These are phyloP conservation scores for Cytauxzoon felis DNA, from an alignment of 169 alveolate genomes.

Conservation along the genomic window DNA sequence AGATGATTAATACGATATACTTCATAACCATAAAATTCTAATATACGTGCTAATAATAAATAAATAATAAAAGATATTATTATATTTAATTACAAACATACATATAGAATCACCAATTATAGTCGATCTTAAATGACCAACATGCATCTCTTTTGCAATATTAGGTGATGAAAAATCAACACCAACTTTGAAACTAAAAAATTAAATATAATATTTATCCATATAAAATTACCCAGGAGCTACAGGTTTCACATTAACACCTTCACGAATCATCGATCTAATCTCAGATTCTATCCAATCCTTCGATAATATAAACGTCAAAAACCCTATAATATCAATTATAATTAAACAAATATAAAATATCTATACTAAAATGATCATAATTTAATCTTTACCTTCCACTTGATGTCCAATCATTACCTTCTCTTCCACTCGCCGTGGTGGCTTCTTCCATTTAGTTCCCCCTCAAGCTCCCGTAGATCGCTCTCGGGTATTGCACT, in stretches of 20 bases:
- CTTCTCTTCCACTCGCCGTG: too few species aligned
- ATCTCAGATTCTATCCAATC: slow-evolving; percentile 54
- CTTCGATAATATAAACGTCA: slow-evolving; percentile 56
- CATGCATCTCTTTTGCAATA: slow-evolving; percentile 99
- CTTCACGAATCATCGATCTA: slow-evolving; percentile 56
- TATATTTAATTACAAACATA: slow-evolving; percentile 41
- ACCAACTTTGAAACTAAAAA: slow-evolving; percentile 67
- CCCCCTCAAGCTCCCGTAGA: too few species aligned
- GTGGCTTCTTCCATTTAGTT: too few species aligned
- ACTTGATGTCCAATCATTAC: too few species aligned
- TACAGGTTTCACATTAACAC: slow-evolving; percentile 35
- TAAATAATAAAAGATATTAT: neutral
- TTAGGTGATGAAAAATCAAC: slow-evolving; percentile 99
- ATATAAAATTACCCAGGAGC: neutral
- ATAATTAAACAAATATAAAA: neutral
- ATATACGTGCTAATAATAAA: slow-evolving; percentile 31
- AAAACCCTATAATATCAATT: slow-evolving; percentile 24
- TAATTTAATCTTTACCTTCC: too few species aligned
- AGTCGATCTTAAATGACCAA: slow-evolving; percentile 98
- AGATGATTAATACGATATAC: slow-evolving; percentile 91
- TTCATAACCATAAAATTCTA: slow-evolving; percentile 76
- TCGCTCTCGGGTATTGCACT: too few species aligned
- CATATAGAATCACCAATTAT: slow-evolving; percentile 95
- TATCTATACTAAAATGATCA: too few species aligned
- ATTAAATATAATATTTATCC: neutral